Percentiles rank a stretch among this genome's conserved stretches.
Evolutionary conservation across 2,329 filamentous ascomycete species (phyloP).

Genomic region (Arthroderma sp.): DNA sequence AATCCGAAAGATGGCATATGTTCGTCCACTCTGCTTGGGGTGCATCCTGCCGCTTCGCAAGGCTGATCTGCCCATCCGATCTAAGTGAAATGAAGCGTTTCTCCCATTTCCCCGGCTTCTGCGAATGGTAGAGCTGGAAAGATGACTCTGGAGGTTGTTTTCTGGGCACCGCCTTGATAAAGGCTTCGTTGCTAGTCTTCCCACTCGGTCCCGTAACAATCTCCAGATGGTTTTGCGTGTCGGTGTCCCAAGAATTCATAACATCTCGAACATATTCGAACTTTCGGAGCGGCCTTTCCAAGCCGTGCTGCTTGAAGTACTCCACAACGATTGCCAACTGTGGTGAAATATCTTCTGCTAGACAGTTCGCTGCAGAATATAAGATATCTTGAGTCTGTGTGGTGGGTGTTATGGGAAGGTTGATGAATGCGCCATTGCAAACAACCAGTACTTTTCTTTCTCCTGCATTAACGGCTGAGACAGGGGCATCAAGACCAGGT

Average conservation of each 20-base stretch:
- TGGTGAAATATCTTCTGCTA: slow-evolving; percentile 52
- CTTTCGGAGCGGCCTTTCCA: slow-evolving; percentile 68
- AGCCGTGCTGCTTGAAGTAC: slow-evolving; percentile 57
- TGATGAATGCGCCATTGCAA: slow-evolving; percentile 55
- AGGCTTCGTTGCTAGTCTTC: slow-evolving; percentile 47
- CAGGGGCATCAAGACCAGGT: slow-evolving; percentile 57
- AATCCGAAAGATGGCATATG: slow-evolving; percentile 79
- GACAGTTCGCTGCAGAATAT: slow-evolving; percentile 48
- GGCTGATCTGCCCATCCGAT: slow-evolving; percentile 55
- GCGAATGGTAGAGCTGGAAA: slow-evolving; percentile 66
- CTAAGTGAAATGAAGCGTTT: slow-evolving; percentile 69
- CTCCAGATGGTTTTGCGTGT: slow-evolving; percentile 63
- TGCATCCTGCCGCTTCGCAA: slow-evolving; percentile 57
- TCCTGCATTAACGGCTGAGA: slow-evolving; percentile 66
- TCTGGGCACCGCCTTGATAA: slow-evolving; percentile 49
- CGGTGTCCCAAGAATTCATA: slow-evolving; percentile 83
- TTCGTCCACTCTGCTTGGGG: slow-evolving; percentile 48
- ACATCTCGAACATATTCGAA: slow-evolving; percentile 81
- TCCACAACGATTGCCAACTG: slow-evolving; percentile 62
- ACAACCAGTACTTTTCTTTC: slow-evolving; percentile 63
- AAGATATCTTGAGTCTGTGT: slow-evolving; percentile 67
- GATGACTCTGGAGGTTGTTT: slow-evolving; percentile 53
- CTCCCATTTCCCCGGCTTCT: slow-evolving; percentile 72
- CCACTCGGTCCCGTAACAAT: slow-evolving; percentile 43
- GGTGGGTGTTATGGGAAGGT: slow-evolving; percentile 57